These are phyloP conservation scores for Cutaneotrichosporon curvatum DNA, from an alignment of 1,284 basidiomycete genomes.

Conservation along the genomic window DNA sequence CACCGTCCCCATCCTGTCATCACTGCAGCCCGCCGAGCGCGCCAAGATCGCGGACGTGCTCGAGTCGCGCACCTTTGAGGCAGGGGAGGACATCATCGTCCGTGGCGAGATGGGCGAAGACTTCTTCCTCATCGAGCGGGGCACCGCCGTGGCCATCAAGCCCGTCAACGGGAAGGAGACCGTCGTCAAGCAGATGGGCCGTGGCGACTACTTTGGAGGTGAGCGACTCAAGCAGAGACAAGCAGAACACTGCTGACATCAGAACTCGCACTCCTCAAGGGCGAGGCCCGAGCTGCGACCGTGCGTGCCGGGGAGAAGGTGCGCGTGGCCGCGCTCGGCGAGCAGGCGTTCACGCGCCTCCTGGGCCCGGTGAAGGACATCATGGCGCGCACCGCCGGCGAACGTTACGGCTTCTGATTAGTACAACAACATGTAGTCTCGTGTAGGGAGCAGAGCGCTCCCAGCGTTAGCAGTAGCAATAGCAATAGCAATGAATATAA, in stretches of 20 bases:
- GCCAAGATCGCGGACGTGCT: slow-evolving; percentile 97
- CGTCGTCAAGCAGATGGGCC: slow-evolving; percentile 65
- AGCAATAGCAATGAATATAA: background rate
- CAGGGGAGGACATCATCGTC: slow-evolving; percentile 77
- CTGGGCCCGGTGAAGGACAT: slow-evolving; percentile 64
- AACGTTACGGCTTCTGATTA: slow-evolving; percentile 36
- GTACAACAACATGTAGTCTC: background rate
- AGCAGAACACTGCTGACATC: slow-evolving; percentile 24
- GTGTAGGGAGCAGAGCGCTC: background rate
- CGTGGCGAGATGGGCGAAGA: slow-evolving; percentile 94
- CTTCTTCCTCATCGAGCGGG: slow-evolving; percentile 95
- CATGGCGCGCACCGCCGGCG: slow-evolving; percentile 46
- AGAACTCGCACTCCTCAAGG: slow-evolving; percentile 76
- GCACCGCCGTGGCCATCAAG: slow-evolving; percentile 82
- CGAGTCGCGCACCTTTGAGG: slow-evolving; percentile 70
- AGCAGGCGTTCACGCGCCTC: slow-evolving; percentile 86
- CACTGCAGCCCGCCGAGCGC: slow-evolving; percentile 75
- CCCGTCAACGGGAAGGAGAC: slow-evolving; percentile 59
- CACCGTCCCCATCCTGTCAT: slow-evolving; percentile 81
- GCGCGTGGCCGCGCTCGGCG: slow-evolving; percentile 87
- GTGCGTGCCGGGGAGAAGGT: slow-evolving; percentile 74
- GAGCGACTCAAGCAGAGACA: slow-evolving; percentile 29
- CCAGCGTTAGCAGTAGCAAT: background rate
- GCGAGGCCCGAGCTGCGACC: slow-evolving; percentile 84
- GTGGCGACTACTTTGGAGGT: slow-evolving; percentile 99